Base-by-base conservation (phyloP, 2,329 filamentous ascomycete species). In the Sarocladiaceae sp. region DNA sequence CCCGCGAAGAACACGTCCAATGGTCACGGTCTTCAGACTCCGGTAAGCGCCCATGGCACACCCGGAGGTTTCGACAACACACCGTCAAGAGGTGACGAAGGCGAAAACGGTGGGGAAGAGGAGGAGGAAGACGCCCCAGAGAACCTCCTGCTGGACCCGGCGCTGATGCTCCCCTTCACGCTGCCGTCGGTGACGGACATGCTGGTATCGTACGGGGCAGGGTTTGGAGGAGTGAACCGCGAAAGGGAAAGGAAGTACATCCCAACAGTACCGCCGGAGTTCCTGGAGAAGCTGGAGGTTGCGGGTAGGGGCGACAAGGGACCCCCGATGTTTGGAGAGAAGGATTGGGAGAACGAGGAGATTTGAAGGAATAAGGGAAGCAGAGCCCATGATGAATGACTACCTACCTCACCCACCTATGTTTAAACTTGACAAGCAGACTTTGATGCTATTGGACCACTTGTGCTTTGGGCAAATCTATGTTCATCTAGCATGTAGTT, bases 141-240 rank as follows among this genome's bases (percentile, higher is more conserved):
- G 53, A 76, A 86, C 48, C 72, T 96, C 27, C 79, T 96, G 33
- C 67, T 97, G 44, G 90, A 97, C 57, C 88, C 91, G 3, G 86
- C 90, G 2, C 72, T 95, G 48, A 95, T 96, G 76, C 75, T 98
- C 20, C 93, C 93, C 0, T 98, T 98, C 61, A 85, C 85, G n/a
- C 72, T 98, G 21, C 93, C 93, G 2, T 95, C 91, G 2, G 93
- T 88, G 46, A 97, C 90, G 20, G 93, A 98, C 62, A 98, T 98
- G 93, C 75, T 97, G 39, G 80, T 98, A 39, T 91, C 83, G 52
- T 98, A 94, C 57, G 93, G 93, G 1, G 90, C 93, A 11, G 93
- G 93, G 0, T 93, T 97, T 57, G 93, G 93, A 4, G 93, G 93
- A 0, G 71, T 93, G 37, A 95, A 98, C 66, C 78, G 85, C 50